Conservation (phyloP, 176 grass and related monocot genomes). For the Paspalum notatum region DNA sequence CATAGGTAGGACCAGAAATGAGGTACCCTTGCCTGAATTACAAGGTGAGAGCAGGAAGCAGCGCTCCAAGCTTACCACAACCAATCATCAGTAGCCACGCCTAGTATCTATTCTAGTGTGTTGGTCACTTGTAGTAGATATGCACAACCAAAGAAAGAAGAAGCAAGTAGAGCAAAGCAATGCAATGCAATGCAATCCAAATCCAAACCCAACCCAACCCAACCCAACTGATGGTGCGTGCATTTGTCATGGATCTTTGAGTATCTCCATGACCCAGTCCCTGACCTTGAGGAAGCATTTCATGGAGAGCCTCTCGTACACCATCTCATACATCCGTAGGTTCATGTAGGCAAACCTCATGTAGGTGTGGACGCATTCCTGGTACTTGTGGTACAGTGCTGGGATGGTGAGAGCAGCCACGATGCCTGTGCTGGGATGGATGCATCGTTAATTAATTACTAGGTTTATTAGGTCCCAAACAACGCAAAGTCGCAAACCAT, state of each 20-base stretch:
- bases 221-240: neutral
- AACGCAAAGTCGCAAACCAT: too few relatives aligned
- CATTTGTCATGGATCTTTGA: constrained; percentile 47
- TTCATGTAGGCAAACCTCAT: constrained; percentile 49
- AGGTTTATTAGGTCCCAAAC: too few relatives aligned
- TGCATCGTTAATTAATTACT: neutral
- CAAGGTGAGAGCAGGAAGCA: too few relatives aligned
- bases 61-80: too few relatives aligned
- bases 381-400: constrained; percentile 68
- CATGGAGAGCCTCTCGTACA: constrained; percentile 59
- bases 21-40: too few relatives aligned
- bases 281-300: constrained; percentile 51
- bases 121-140: neutral
- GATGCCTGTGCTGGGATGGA: constrained; percentile 46
- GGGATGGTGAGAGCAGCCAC: constrained; percentile 63
- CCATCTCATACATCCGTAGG: constrained; percentile 68
- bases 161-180: too few relatives aligned
- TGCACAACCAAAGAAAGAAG: neutral
- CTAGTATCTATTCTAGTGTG: too few relatives aligned
- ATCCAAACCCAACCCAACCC: too few relatives aligned
- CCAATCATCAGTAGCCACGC: too few relatives aligned
- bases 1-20: too few relatives aligned
- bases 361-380: constrained; percentile 49
- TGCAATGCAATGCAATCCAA: neutral
- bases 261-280: constrained; percentile 47